These are phyloP conservation scores for Claviceps maximensis DNA, from an alignment of 2,329 filamentous ascomycete genomes.

Conservation along the genomic window DNA sequence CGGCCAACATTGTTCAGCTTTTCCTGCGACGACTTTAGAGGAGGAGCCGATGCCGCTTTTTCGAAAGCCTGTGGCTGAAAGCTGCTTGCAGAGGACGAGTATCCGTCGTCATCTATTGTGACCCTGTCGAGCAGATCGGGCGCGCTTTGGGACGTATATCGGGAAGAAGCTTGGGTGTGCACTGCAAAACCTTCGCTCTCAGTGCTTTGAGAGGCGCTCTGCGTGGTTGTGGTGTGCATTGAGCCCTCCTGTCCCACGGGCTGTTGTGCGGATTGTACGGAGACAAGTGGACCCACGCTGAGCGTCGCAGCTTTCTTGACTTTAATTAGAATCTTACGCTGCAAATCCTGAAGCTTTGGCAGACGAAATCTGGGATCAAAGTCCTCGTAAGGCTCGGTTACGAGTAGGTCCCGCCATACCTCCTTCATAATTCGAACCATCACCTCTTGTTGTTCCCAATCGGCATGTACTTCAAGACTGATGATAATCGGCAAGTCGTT, in stretches of 20 bases:
- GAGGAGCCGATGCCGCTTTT: conserved; percentile 1
- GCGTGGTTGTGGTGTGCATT: conserved; percentile 10
- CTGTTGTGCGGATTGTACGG: background rate
- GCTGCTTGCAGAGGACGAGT: conserved; percentile 30
- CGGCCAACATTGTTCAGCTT: conserved; percentile 34
- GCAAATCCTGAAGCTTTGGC: conserved; percentile 58
- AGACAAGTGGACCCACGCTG: conserved; percentile 12
- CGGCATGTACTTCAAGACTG: conserved; percentile 82
- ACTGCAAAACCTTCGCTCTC: background rate
- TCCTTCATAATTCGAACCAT: conserved; percentile 94
- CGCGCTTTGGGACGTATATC: background rate
- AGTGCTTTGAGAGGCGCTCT: conserved; percentile 12
- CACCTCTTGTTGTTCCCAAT: conserved; percentile 67
- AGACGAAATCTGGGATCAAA: conserved; percentile 42
- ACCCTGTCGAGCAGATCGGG: conserved; percentile 17
- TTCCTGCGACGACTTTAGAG: conserved; percentile 6
- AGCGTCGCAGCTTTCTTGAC: conserved; percentile 47
- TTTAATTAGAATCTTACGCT: conserved; percentile 72
- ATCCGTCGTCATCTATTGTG: conserved; percentile 21
- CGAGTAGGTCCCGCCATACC: conserved; percentile 63
- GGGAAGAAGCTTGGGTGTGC: background rate
- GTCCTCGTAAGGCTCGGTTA: conserved; percentile 43
- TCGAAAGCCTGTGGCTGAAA: conserved; percentile 5
- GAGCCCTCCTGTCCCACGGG: background rate
- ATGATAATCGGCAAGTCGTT: conserved; percentile 77